Conservation (phyloP, 257 asterid genomes). For the Jacaranda mimosifolia region DNA sequence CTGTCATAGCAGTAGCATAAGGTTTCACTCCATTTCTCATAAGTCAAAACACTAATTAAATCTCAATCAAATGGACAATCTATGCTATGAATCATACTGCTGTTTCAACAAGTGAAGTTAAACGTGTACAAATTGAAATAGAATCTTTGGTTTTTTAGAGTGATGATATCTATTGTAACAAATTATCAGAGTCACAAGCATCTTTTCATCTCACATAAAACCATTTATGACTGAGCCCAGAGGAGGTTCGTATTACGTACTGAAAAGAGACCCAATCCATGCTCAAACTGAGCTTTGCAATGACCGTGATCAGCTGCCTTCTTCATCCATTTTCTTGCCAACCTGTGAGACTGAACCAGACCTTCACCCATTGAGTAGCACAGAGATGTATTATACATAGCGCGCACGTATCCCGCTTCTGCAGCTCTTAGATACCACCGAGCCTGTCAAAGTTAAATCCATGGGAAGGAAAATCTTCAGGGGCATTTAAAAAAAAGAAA, state of each 20-base stretch:
- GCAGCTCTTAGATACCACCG: conserved; percentile 87
- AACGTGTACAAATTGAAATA: neutral
- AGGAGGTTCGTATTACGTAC: conserved; percentile 49
- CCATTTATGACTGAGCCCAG: neutral
- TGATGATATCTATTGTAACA: neutral
- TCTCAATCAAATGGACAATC: conserved; percentile 2
- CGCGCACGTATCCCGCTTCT: conserved; percentile 92
- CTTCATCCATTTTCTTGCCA: conserved; percentile 96
- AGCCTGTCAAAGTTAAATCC: conserved; percentile 56
- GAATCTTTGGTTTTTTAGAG: neutral
- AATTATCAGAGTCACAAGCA: neutral
- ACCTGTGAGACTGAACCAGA: conserved; percentile 58
- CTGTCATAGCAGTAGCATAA: conserved; percentile 48
- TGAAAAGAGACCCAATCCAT: conserved; percentile 81
- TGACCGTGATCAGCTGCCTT: conserved; percentile 94
- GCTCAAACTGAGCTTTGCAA: conserved; percentile 90
- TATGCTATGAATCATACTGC: neutral
- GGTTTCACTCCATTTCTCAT: neutral
- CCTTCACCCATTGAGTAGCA: conserved; percentile 91
- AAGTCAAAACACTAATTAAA: neutral
- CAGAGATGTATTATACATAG: conserved; percentile 88
- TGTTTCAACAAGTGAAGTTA: neutral
- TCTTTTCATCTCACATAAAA: too few relatives aligned
- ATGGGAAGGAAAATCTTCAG: conserved; percentile 1
- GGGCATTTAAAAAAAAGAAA: neutral